phyloP scores from a whole-genome alignment of 139 green algal species.

The Ettlia oleoabundans region DNA sequence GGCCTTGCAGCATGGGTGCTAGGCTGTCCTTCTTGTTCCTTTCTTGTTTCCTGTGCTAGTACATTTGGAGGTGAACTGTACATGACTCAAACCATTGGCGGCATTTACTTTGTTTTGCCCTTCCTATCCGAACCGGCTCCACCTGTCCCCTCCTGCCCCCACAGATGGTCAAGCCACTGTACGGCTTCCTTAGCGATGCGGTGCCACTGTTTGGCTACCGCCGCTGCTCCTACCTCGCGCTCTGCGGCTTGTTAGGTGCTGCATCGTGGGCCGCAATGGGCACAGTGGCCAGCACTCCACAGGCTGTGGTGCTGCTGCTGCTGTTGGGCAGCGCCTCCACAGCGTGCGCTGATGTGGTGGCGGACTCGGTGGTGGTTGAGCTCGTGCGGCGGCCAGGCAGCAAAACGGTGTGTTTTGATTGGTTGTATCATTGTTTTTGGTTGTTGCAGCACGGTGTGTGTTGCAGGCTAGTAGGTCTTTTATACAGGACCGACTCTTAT shows the following conservation, averaged over 20 bases:
- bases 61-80: too few species aligned
- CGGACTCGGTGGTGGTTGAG: slow-evolving; percentile 92
- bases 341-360: slow-evolving; percentile 93
- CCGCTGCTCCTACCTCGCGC: slow-evolving; percentile 84
- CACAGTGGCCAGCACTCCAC: slow-evolving; percentile 52
- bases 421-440: too few species aligned
- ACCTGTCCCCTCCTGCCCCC: slow-evolving; percentile 29
- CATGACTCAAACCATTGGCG: too few species aligned
- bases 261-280: slow-evolving; percentile 74
- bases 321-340: slow-evolving; percentile 69
- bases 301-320: slow-evolving; percentile 63
- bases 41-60: neutral
- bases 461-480: too few species aligned
- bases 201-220: slow-evolving; percentile 95
- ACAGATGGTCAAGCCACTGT: slow-evolving; percentile 95
- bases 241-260: slow-evolving; percentile 71
- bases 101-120: too few species aligned
- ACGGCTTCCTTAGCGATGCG: slow-evolving; percentile 91
- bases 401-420: slow-evolving; percentile 4
- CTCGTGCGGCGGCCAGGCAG: neutral
- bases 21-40: neutral
- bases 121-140: neutral
- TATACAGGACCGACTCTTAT: too few species aligned
- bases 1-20: neutral
- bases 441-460: too few species aligned